These are phyloP conservation scores for Alternaria ethzedia DNA, from an alignment of 2,329 filamentous ascomycete species.

Conservation along the genomic window DNA sequence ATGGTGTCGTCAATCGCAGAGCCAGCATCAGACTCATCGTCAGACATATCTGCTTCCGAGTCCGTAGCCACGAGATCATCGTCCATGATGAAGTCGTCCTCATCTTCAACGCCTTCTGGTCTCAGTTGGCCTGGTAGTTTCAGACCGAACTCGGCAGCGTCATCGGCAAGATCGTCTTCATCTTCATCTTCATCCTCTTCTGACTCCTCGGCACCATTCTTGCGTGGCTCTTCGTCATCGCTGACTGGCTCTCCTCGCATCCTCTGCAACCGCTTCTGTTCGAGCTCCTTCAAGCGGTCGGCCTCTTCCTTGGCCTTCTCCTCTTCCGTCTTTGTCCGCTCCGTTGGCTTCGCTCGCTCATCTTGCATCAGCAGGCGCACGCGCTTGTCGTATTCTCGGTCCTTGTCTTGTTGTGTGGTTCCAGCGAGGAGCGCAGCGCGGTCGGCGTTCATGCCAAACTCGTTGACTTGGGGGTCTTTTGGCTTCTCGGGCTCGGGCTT, in stretches of 20 bases:
- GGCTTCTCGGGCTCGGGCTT: conserved; percentile 52
- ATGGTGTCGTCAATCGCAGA: conserved; percentile 45
- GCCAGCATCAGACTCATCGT: conserved; percentile 37
- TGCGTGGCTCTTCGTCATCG: conserved; percentile 67
- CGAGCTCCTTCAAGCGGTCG: conserved; percentile 76
- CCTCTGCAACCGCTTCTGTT: conserved; percentile 79
- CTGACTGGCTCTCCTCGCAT: conserved; percentile 86
- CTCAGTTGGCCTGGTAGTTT: conserved; percentile 58
- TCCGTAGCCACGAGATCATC: conserved; percentile 85
- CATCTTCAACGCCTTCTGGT: conserved; percentile 71
- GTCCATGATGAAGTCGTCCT: conserved; percentile 92
- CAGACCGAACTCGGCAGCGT: conserved; percentile 68
- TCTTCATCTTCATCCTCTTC: conserved; percentile 48
- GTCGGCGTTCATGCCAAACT: conserved; percentile 63
- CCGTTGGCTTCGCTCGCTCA: conserved; percentile 81
- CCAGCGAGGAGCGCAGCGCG: conserved; percentile 66
- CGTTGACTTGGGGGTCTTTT: conserved; percentile 46
- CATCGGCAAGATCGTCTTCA: conserved; percentile 51
- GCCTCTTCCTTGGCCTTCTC: conserved; percentile 71
- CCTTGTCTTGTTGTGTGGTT: conserved; percentile 69
- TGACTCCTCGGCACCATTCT: conserved; percentile 35
- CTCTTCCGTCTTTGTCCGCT: conserved; percentile 75
- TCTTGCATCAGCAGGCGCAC: conserved; percentile 85
- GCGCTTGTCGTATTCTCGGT: conserved; percentile 86
- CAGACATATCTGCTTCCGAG: conserved; percentile 59